Base-by-base conservation (phyloP, 2,329 filamentous ascomycete species). In the Ophiostoma himal-ulmi region DNA sequence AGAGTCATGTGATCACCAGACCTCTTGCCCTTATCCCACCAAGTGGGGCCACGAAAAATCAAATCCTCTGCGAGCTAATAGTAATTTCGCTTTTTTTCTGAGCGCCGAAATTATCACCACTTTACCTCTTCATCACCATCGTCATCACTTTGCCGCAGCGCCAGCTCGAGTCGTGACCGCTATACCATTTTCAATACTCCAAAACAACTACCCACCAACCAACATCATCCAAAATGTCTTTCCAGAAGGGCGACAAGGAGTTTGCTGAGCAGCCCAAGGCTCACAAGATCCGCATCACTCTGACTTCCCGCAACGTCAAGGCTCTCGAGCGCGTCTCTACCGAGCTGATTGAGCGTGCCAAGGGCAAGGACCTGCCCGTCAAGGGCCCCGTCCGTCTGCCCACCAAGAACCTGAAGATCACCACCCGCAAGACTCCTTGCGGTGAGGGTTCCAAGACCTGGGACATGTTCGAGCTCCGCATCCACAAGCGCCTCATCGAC, bases 371-470 rank as follows among this genome's bases (percentile, higher is more conserved):
- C 82, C 92, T 99, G 80, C 91, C 91, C 82, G 93, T 96, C 86
- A 98, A 98, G 91, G 94, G 95, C 80, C 93, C 94, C 81, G 93
- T 97, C 83, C 93, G 94, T 80, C 91, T 97, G 79, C 93, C 95
- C 79, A 97, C 94, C 86, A 97, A 97, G 91, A 92, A 89, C 82
- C 89, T 98, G 80, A 93, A 95, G 88, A 89, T 97, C 87, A 93
- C 92, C 82, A 97, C 95, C 87, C 91, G 95, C 81, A 99, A 99
- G 91, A 98, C 95, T 76, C 95, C 95, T 82, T 95, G 92, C 85
- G 95, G 95, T 91, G 95, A 99, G 89, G 95, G 95, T 86, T 96
- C 91, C 84, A 99, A 99, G 93, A 99, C 95, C 81, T 99, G 95
- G 95, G 74, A 75, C 69, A 74, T 88, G 83, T 99, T 87, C 84